Evolutionary conservation across 83 land plant genomes (phyloP).

Genomic region (Diphasiastrum complanatum): DNA sequence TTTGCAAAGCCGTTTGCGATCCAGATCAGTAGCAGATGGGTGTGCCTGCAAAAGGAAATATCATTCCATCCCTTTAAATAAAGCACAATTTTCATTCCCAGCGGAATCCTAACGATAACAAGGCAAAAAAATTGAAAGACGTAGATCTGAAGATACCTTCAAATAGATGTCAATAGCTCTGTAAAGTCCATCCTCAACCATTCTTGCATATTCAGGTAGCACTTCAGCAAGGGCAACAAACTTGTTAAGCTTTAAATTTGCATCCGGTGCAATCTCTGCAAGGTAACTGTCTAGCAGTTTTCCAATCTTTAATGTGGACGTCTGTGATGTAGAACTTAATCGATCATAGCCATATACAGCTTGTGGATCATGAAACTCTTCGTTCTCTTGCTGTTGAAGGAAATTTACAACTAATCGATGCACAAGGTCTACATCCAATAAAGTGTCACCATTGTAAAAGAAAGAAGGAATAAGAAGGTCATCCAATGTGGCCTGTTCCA

Average conservation of each 20-base stretch:
- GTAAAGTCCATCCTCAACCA: slow-evolving; percentile 65
- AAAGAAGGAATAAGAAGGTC: slow-evolving; percentile 64
- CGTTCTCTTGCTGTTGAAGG: slow-evolving; percentile 32
- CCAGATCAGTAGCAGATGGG: background rate
- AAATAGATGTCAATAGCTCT: slow-evolving; percentile 68
- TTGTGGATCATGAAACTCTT: slow-evolving; percentile 19
- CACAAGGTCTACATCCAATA: slow-evolving; percentile 60
- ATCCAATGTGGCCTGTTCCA: slow-evolving; percentile 59
- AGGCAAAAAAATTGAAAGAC: background rate
- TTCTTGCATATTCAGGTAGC: slow-evolving; percentile 49
- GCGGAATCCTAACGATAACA: background rate
- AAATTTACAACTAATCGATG: slow-evolving; percentile 47
- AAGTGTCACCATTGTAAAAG: slow-evolving; percentile 36
- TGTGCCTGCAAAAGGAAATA: background rate
- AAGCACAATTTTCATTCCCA: background rate
- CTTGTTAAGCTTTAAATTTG: slow-evolving; percentile 33
- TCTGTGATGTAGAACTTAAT: slow-evolving; percentile 27
- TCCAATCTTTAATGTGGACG: slow-evolving; percentile 42
- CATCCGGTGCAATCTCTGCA: slow-evolving; percentile 61
- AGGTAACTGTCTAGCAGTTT: slow-evolving; percentile 59
- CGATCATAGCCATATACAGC: slow-evolving; percentile 32
- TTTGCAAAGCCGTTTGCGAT: too few relatives aligned
- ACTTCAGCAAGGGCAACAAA: slow-evolving; percentile 45
- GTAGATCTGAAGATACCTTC: slow-evolving; percentile 35
- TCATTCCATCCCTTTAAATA: too few relatives aligned